Base-by-base conservation (phyloP, 1,284 basidiomycete species). In the Boletus sp. region DNA sequence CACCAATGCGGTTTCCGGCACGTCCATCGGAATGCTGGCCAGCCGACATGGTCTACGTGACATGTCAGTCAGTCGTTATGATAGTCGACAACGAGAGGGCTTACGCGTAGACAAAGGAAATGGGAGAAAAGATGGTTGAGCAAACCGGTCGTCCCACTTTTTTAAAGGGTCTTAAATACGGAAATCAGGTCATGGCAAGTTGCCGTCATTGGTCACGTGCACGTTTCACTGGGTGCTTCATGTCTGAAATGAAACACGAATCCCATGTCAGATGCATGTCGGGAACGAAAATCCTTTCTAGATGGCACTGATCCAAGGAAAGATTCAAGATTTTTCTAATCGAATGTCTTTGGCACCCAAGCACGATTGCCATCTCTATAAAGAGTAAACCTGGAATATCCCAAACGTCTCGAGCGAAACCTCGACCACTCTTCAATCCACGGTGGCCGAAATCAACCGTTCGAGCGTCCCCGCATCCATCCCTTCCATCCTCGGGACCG, bases 1-100 rank as follows among this genome's bases (percentile, higher is more conserved):
- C 91, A 74, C 89, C 88, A 57, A 98, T 94, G 64, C 95, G 94
- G 69, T 83, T 80, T 69, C 86, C 85, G 66, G 92, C 84, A 64
- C 96, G 92, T 68, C 90, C 89, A 76, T 97, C 94, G 52, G 71
- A 69, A 49, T 74, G 68, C 38, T 74, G 60, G 38, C 28, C 37
- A 40, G 55, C 25, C 46, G 31, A n/a, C 59, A 67, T 68, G 46
- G 19, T 51, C 65, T 67, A 25, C 0, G 21, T 35, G 11, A 6
- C 27, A 14, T 21, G 46, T 64, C 37, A 66, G 52, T 50, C 54
- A 33, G 4, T 27, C 28, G 30, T 31, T 6, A 23, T 0, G 21
- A 31, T 30, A 23, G 31, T 14, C 17, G 9, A 25, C 11, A 30
- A 40, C 6, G 16, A 21, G n/a, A 33, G 3, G n/a, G 4, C 65